These are phyloP conservation scores for Colletotrichum spaethianum DNA, from an alignment of 2,329 filamentous ascomycete genomes.

Conservation along the genomic window DNA sequence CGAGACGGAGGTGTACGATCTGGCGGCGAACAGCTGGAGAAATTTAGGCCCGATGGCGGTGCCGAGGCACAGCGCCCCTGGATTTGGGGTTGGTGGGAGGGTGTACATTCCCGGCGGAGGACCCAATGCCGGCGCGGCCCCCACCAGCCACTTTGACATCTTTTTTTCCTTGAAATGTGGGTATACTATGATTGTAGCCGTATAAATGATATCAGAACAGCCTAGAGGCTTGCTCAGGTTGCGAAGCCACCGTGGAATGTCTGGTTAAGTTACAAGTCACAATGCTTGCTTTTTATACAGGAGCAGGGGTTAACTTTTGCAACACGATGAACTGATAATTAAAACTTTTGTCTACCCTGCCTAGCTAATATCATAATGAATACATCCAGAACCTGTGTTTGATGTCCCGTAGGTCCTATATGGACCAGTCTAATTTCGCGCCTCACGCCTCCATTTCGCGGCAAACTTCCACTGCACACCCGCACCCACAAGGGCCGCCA, in stretches of 20 bases:
- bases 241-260: not conserved
- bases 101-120: constrained; percentile 56
- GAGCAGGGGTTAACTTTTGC: too few relatives aligned
- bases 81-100: constrained; percentile 44
- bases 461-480: constrained; percentile 60
- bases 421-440: too few relatives aligned
- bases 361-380: not conserved
- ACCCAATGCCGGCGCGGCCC: not conserved
- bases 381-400: not conserved
- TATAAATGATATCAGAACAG: not conserved
- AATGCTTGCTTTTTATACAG: not conserved
- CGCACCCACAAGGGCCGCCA: constrained; percentile 60
- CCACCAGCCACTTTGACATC: not conserved
- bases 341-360: not conserved
- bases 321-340: not conserved
- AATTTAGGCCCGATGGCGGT: constrained; percentile 46
- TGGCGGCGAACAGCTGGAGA: constrained; percentile 46
- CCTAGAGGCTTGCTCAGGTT: not conserved
- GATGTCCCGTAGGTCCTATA: too few relatives aligned
- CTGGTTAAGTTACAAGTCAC: too few relatives aligned
- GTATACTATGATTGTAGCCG: too few relatives aligned
- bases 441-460: constrained; percentile 52
- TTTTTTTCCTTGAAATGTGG: not conserved
- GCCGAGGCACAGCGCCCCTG: constrained; percentile 53
- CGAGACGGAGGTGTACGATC: constrained; percentile 50